Base-by-base conservation (phyloP, 2,329 filamentous ascomycete genomes). In the Huntiella omanensis region DNA sequence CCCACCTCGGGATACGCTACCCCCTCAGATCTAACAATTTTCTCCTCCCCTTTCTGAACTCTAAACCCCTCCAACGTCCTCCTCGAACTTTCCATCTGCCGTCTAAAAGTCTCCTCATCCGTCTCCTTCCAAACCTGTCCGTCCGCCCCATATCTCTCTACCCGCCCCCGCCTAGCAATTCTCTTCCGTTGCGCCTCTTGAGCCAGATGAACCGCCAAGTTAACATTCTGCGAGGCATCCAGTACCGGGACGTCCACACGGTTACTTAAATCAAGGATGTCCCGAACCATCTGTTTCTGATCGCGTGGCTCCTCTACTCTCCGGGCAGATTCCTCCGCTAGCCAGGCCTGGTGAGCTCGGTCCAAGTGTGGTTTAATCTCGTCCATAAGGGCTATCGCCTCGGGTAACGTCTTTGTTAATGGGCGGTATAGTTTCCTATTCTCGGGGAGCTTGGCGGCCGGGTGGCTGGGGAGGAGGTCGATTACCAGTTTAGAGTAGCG, bases 401-500 rank as follows among this genome's bases (percentile, higher is more conserved):
- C 62, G 37, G 71, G 57, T 15, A 76, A 61, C 4, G 69, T 68
- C 10, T 64, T 64, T 15, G 68, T 57, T 6, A 74, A 59, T 4
- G 62, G 57, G n/a, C 60, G 68, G 17, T 88, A 71, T 2, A 76
- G 70, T 45, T 69, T 73, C 40, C 74, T 73, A 6, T 75, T 77
- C 33, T 80, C 74, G 7, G 74, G 69, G 5, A 75, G 70, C 53
- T 73, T 80, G 40, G 75, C 75, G 47, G 91, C 76, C 1, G 88
- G 86, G 55, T 96, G 91, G 1, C 66, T 70, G 0, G 74, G 70
- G 6, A 98, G 68, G 46, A 80, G 71, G 5, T 84, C 73, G 22
- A 94, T 66, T 17, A 94, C 74, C n/a, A 98, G 75, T 45, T 80
- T 71, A 7, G 85, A 85, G 62, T 93, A 86, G 54, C 91, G 78